These are phyloP conservation scores for Spergularia azorica DNA, from an alignment of 179 eudicot genomes.

Conservation along the genomic window DNA sequence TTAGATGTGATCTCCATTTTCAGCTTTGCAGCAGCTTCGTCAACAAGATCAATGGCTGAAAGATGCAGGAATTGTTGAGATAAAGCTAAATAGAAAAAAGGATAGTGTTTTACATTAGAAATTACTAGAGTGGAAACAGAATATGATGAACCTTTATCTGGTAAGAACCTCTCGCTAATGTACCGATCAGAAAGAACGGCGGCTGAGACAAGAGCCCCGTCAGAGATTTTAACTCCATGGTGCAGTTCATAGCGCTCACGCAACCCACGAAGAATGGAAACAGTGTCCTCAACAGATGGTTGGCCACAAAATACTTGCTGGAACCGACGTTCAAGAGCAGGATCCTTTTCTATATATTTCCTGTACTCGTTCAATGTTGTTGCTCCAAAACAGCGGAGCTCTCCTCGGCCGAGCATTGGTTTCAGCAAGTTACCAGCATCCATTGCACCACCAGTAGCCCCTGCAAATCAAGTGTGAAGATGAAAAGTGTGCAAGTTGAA, in stretches of 20 bases:
- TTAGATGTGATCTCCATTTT: conserved; percentile 99
- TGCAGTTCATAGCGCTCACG: conserved; percentile 96
- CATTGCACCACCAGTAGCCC: conserved; percentile 94
- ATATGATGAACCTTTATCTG: conserved; percentile 75
- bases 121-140: neutral
- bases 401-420: conserved; percentile 98
- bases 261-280: conserved; percentile 93
- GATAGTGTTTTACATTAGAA: neutral
- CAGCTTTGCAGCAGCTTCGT: conserved; percentile 97
- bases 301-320: conserved; percentile 93
- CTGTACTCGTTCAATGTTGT: conserved; percentile 88
- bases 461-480: conserved; percentile 31
- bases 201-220: conserved; percentile 91
- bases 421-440: conserved; percentile 91
- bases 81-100: neutral
- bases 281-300: conserved; percentile 93
- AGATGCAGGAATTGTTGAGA: neutral
- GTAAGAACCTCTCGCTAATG: conserved; percentile 91
- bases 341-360: conserved; percentile 91
- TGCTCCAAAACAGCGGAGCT: conserved; percentile 93
- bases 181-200: conserved; percentile 94
- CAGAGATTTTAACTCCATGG: conserved; percentile 98
- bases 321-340: conserved; percentile 96
- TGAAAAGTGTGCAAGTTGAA: neutral
- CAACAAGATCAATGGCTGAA: conserved; percentile 95